Evolutionary conservation across 169 alveolate genomes (phyloP), one percentile per base, ranked within the genome.

Genomic region (Cryptosporidium parvum): DNA sequence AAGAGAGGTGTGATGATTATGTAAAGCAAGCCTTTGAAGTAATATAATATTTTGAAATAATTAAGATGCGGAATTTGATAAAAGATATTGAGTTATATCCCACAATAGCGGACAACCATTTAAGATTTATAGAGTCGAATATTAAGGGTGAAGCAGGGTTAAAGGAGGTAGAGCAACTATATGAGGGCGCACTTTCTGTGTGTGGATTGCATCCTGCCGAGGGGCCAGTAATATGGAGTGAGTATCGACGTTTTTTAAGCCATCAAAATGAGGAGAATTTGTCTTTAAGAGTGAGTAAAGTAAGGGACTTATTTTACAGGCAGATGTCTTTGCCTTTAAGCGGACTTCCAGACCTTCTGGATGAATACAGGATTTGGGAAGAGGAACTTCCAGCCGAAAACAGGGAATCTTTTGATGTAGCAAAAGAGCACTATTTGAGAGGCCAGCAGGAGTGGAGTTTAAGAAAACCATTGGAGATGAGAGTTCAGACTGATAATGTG

Each of bases 291-390:
- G 71, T 86, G 10, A 80, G 73, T 29, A 59, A 85, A 33, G 85
- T 91, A 23, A 65, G 93, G 10, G 31, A 44, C 21, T 86, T 91
- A 37, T 91, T 86, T 61, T 91, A 71, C 84, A 73, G 94, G 35
- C 94, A 91, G 84, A 80, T 91, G 69, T 69, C 75, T n/a, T 62
- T 91, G 53, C 94, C 92, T 21, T 68, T 91, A 31, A 87, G 91
- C 56, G 94, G 94, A 53, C 67, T 85, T 5, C 91, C 92, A 1
- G 94, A 91, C 39, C 75, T 91, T 45, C 75, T 91, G 9, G 94
- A 91, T 75, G 94, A 86, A 23, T 91, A 91, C 56, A 71, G 94
- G 84, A 61, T 80, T 80, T 80, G 89, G 89, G 89, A 80, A 51
- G 89, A 80, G 52, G 89, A 80, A 9, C 68, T 80, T n/a, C 75